Base-by-base conservation (phyloP, 176 grass and related monocot species). In the Phragmites australis region DNA sequence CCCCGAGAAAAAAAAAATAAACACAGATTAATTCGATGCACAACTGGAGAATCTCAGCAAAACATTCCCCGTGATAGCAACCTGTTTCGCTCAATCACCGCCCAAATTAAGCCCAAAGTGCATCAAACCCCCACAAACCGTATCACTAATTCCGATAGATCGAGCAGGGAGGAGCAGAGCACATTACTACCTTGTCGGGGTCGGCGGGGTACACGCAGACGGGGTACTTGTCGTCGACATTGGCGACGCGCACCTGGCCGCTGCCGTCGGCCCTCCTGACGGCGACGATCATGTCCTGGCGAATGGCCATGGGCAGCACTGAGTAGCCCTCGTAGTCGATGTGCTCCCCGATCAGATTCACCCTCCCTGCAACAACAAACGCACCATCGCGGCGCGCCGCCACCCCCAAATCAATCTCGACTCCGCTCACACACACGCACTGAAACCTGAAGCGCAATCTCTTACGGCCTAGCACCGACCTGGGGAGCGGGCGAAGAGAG, bases 241-340 rank as follows among this genome's bases (percentile, higher is more conserved):
- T 98, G 76, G 91, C 90, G 77, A 99, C 86, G 60, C 90, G 88
- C 43, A 99, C 86, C 77, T 80, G 72, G 30, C 74, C 80, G 48
- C 82, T n/a, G n/a, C n/a, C 88, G 14, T 85, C 59, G 2, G 87
- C 73, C 84, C 60, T 91, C n/a, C 90, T 50, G 63, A 99, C 93
- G 64, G 96, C 96, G 46, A 99, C 92, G 58, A 99, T 95, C 65
- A 90, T 95, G 82, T 99, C 96, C 79, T 99, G 96, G 53, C 96
- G 88, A 81, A 95, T 99, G 59, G 96, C 96, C 96, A 99, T 99
- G 61, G 96, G 96, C 56, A 99, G 86, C 72, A 99, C 96, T 22
- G 96, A 93, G 84, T 99, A 95, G 2, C 96, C 96, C 86, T 99
- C 92, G 77, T 93, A 93, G 78, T 99, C 96, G 62, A 99, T 99